Conservation (phyloP, 2,329 filamentous ascomycete species). For the Arthrinium phaeospermum region DNA sequence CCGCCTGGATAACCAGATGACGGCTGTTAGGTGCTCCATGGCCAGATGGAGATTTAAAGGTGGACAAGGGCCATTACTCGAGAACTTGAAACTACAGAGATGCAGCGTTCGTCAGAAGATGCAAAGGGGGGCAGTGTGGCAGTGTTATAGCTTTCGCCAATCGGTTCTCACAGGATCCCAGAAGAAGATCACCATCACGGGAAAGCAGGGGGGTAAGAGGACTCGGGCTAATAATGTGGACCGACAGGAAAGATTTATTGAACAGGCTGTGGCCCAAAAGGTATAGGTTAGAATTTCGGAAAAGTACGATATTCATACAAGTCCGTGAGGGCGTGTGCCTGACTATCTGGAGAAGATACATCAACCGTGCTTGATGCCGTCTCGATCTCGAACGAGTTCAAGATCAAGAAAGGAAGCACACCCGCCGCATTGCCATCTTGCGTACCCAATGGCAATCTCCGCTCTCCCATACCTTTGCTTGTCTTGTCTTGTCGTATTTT, state of each 20-base stretch:
- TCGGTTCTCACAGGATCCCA: not conserved
- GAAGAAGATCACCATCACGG: not conserved
- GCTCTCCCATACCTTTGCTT: conserved; percentile 14
- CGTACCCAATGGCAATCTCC: not conserved
- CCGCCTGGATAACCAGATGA: not conserved
- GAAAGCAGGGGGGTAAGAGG: not conserved
- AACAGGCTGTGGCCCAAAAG: conserved; percentile 13
- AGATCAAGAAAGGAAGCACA: not conserved
- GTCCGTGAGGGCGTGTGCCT: conserved; percentile 7
- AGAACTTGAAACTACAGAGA: not conserved
- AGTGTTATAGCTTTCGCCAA: not conserved
- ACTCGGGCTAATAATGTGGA: not conserved
- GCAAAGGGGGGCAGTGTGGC: not conserved
- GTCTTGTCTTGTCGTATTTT: conserved; percentile 16
- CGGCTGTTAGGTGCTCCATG: not conserved
- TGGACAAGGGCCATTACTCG: not conserved
- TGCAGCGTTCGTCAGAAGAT: not conserved
- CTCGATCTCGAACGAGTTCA: not conserved
- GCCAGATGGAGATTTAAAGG: not conserved
- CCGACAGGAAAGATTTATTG: conserved; percentile 14
- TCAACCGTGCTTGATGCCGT: not conserved
- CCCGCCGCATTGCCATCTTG: conserved; percentile 5
- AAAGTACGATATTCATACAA: conserved; percentile 1
- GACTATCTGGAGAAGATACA: not conserved
- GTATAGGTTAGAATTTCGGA: conserved; percentile 8